Base-by-base conservation (phyloP, 805 yeast species). In the Hermanozyma aechmeae region DNA sequence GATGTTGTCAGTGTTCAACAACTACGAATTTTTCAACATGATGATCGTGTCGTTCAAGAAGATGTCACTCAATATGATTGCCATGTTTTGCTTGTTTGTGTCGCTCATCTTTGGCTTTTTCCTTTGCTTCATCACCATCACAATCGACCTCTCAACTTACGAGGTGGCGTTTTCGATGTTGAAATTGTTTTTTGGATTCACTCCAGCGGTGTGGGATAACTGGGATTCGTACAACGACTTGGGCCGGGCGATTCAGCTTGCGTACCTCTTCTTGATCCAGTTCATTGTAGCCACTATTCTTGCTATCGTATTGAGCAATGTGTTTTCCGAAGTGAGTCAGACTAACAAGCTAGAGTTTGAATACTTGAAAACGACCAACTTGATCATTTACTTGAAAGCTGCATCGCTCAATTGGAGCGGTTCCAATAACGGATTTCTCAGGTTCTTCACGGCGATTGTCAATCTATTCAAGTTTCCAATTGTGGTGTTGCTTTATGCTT, bases 171-270 rank as follows among this genome's bases (percentile, higher is more conserved):
- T 63, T 41, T 72, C 66, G 33, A 56, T 71, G 57, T 46, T 71
- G 25, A 68, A 69, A 43, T 54, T 72, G 3, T 59, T 72, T 35
- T 71, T 71, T 43, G 78, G 78, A 1, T 72, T 67, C 43, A 72
- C 78, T 2, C 77, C 78, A 0, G 69, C 76, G 0, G 76, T 72
- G 3, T 72, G 78, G 78, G 57, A 59, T 26, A 66, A 64, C 30
- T 71, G 77, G 77, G 48, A 54, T 21, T 51, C 56, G 29, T 72
- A 67, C 39, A 61, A 70, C 23, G 37, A 50, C 2, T 44, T 70
- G 23, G 78, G 78, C 1, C 53, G 66, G 21, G 37, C 50, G n/a
- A 55, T 70, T 14, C 63, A 68, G 33, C 53, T 72, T 43, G 56
- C 66, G n/a, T 72, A 67, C 41, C 53, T 72, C 16, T 71, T 71